Base-by-base conservation (phyloP, 2,329 filamentous ascomycete genomes). In the Monosporascus sp. region DNA sequence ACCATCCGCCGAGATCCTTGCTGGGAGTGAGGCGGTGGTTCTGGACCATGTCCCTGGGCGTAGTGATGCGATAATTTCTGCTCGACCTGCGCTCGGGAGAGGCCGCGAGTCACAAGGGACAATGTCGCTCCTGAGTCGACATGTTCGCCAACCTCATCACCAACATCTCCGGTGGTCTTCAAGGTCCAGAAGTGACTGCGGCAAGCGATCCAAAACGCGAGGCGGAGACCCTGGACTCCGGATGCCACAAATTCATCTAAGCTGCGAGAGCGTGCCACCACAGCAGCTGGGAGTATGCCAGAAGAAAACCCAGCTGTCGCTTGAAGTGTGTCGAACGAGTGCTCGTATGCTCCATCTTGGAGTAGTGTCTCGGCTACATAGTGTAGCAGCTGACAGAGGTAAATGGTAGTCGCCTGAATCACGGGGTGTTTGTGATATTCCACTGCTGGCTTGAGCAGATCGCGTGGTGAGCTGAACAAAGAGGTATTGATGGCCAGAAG, bases 361-460 rank as follows among this genome's bases (percentile, higher is more conserved):
- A 22, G 24, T 20, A 34, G 47, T 40, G 34, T 36, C 41, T 53
- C 52, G 27, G 52, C 40, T 5, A 53, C 14, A 47, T 53, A 53
- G 11, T 44, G 52, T 38, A 53, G 27, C 27, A 53, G 14, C 40
- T 53, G 52, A 26, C 52, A 53, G 38, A 53, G 52, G 22, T 53
- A 53, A 11, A 53, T 50, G 48, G 52, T 53, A 34, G 48, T 53
- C 27, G 52, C 52, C 41, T 53, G 52, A 19, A 53, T n/a, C 24
- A 50, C 40, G 5, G 52, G 17, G 40, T 53, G 52, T 47, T 47
- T 41, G 22, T 53, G 40, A 31, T 46, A 53, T 41, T 53, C 24
- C 34, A 26, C 47, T 6, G 31, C 41, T 7, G 52, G 52, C 48
- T 38, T 50, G 5, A 26, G 24, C 5, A 26, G 24, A 26, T 26